These are phyloP conservation scores for Fusarium fujikuroi DNA, from an alignment of 2,329 filamentous ascomycete genomes.

Conservation along the genomic window DNA sequence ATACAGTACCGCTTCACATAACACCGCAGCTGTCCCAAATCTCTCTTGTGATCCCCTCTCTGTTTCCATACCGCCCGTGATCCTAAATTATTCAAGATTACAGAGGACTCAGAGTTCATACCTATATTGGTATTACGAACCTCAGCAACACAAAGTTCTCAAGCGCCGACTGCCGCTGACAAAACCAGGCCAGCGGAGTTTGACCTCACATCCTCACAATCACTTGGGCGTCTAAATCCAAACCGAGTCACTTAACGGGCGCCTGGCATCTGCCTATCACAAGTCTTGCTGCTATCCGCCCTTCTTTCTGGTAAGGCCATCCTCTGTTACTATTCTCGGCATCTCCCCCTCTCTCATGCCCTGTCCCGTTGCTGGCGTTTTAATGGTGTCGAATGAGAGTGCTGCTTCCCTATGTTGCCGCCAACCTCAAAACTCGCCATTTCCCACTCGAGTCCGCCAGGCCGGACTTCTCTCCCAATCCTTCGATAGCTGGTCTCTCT, in stretches of 20 bases:
- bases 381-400: conserved; percentile 50
- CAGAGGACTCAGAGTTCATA: background rate
- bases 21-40: conserved; percentile 32
- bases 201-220: conserved; percentile 50
- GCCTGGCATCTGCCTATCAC: conserved; percentile 46
- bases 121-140: background rate
- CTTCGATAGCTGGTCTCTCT: conserved; percentile 68
- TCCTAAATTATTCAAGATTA: background rate
- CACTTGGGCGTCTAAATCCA: conserved; percentile 44
- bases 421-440: conserved; percentile 62
- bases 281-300: conserved; percentile 33
- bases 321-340: conserved; percentile 40
- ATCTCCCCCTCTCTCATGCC: conserved; percentile 36
- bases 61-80: conserved; percentile 1
- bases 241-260: conserved; percentile 39
- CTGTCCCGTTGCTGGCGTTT: conserved; percentile 50
- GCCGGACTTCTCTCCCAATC: conserved; percentile 51
- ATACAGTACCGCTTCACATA: conserved; percentile 29
- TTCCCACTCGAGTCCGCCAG: conserved; percentile 53
- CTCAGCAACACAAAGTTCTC: conserved; percentile 1
- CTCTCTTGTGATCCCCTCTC: conserved; percentile 22
- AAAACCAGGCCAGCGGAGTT: conserved; percentile 41
- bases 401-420: conserved; percentile 43
- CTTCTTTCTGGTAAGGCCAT: conserved; percentile 44
- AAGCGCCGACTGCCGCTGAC: conserved; percentile 11